Conservation (phyloP, 257 asterid species). For the Fraxinus anomala region DNA sequence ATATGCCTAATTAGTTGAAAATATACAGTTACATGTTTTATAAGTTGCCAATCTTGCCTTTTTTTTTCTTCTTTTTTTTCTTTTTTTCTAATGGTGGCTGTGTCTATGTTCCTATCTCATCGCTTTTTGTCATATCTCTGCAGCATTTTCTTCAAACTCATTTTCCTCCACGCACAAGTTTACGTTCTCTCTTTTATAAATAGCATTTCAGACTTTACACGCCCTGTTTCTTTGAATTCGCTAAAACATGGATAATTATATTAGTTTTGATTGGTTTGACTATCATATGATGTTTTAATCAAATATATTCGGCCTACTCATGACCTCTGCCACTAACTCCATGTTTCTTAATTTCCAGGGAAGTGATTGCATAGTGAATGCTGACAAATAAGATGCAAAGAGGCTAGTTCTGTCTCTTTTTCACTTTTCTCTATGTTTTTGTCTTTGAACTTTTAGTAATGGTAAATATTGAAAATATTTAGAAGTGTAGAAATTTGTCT, state of each 20-base stretch:
- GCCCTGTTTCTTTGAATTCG: too few species aligned
- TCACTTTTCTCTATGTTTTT: background rate
- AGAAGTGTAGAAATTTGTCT: background rate
- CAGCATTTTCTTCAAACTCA: background rate
- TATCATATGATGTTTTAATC: background rate
- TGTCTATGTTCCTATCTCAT: background rate
- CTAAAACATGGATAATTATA: background rate
- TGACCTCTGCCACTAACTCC: background rate
- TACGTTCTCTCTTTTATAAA: background rate
- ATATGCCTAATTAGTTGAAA: background rate
- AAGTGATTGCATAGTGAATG: background rate
- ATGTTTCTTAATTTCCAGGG: background rate
- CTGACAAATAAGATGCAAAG: background rate
- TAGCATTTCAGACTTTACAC: background rate
- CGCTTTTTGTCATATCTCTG: background rate
- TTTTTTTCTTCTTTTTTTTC: background rate
- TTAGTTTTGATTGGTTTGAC: background rate
- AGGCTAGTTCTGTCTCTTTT: background rate
- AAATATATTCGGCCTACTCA: background rate
- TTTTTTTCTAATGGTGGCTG: too few species aligned
- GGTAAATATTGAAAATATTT: background rate
- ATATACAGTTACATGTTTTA: background rate
- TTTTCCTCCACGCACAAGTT: background rate
- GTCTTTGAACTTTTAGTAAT: background rate
- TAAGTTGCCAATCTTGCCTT: constrained; percentile 37